A percentile compares a stretch with the other conserved stretches of the same genome.
phyloP scores from a whole-genome alignment of 129 eudicot species.

The Daucus carota region DNA sequence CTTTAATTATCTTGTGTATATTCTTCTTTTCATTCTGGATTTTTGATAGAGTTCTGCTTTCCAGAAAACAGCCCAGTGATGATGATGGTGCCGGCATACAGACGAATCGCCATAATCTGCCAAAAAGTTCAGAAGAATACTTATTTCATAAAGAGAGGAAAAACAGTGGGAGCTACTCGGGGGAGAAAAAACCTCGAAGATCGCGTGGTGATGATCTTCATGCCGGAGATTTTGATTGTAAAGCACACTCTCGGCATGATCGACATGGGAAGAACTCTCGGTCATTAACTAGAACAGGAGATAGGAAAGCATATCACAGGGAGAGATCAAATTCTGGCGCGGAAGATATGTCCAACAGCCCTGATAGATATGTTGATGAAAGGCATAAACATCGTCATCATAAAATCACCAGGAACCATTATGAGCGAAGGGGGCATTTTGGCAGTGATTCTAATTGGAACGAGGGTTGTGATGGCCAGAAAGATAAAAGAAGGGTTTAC shows the following conservation, averaged over 20 bases:
- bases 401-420: constrained; percentile 35
- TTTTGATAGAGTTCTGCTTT: constrained; percentile 21
- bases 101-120: constrained; percentile 17
- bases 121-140: constrained; percentile 33
- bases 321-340: constrained; percentile 53
- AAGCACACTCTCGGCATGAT: constrained; percentile 22
- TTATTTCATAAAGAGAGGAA: constrained; percentile 32
- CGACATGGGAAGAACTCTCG: constrained; percentile 38
- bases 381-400: constrained; percentile 27
- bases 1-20: neutral
- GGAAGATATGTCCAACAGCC: constrained; percentile 33
- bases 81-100: constrained; percentile 33
- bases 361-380: constrained; percentile 28
- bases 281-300: constrained; percentile 28
- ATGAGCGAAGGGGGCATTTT: constrained; percentile 34
- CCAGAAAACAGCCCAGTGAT: constrained; percentile 34
- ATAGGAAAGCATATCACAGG: constrained; percentile 31
- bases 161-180: constrained; percentile 46
- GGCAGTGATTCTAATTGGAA: constrained; percentile 41
- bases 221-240: constrained; percentile 22
- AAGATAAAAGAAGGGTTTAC: constrained; percentile 40
- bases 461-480: constrained; percentile 25
- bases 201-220: constrained; percentile 27
- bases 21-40: neutral
- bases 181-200: constrained; percentile 32